Conservation (phyloP, 2,329 filamentous ascomycete genomes). For the Fusarium sulawesiense region DNA sequence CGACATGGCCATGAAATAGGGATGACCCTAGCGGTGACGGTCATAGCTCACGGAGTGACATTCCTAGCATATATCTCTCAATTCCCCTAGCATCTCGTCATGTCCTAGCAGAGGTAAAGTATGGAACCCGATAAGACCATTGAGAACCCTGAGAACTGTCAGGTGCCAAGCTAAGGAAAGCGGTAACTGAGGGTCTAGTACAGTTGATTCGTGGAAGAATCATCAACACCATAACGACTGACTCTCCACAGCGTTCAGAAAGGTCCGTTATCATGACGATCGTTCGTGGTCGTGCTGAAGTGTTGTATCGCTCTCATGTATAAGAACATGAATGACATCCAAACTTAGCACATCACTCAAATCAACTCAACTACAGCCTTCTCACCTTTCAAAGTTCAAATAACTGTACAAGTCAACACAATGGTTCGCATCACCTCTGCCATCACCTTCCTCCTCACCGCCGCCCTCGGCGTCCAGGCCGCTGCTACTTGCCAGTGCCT, state of each 20-base stretch:
- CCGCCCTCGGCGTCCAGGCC: not conserved
- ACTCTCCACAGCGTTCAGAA: not conserved
- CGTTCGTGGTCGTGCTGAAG: not conserved
- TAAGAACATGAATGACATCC: not conserved
- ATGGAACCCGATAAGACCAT: not conserved
- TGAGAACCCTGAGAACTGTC: not conserved
- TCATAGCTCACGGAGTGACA: not conserved
- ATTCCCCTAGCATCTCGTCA: not conserved
- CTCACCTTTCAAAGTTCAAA: no score
- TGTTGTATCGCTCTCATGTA: not conserved
- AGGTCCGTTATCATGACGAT: not conserved
- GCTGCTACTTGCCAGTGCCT: not conserved
- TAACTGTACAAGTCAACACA: not conserved
- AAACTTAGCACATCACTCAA: not conserved
- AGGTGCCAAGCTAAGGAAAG: not conserved
- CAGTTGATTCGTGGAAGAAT: not conserved
- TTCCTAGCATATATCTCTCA: not conserved
- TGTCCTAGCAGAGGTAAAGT: no score
- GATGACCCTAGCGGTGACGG: not conserved
- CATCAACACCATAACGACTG: not conserved
- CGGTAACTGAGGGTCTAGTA: not conserved
- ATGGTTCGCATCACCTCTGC: not conserved
- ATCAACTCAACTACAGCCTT: not conserved
- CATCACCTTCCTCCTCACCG: not conserved
- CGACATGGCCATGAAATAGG: not conserved